Evolutionary conservation across 2,329 filamentous ascomycete species (phyloP).

Genomic region (Trichocomaceae sp.): DNA sequence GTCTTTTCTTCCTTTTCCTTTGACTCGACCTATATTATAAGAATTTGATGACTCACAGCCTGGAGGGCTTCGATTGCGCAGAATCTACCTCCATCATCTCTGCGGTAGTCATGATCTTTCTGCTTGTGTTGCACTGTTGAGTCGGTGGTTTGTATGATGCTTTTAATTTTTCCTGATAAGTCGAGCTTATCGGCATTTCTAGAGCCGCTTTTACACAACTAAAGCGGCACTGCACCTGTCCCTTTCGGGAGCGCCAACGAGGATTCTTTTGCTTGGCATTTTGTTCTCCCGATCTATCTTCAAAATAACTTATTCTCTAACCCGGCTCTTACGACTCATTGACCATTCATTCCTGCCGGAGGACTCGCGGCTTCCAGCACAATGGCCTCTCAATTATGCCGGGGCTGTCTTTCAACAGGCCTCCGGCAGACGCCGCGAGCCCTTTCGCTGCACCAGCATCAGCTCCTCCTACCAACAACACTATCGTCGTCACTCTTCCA

Average conservation of each 20-base stretch:
- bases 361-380: conserved; percentile 19
- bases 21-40: not conserved
- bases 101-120: not conserved
- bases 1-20: not conserved
- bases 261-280: conserved; percentile 21
- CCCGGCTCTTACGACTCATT: conserved; percentile 21
- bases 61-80: conserved; percentile 20
- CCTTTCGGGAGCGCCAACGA: conserved; percentile 13
- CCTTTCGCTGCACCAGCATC: conserved; percentile 27
- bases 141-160: not conserved
- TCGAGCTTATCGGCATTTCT: conserved; percentile 15
- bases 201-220: conserved; percentile 21
- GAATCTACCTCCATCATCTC: conserved; percentile 9
- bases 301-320: not conserved
- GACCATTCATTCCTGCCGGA: conserved; percentile 24
- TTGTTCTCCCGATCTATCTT: conserved; percentile 11
- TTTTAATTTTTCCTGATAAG: conserved; percentile 8
- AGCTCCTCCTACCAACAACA: conserved; percentile 23
- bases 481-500: conserved; percentile 44
- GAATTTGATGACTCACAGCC: conserved; percentile 28
- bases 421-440: conserved; percentile 36
- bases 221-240: conserved; percentile 20
- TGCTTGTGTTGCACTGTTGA: not conserved
- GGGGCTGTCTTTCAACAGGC: conserved; percentile 50
- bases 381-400: conserved; percentile 55